Evolutionary conservation across 1,139 yeast genomes (phyloP).

Genomic region (Candida labiduridarum): DNA sequence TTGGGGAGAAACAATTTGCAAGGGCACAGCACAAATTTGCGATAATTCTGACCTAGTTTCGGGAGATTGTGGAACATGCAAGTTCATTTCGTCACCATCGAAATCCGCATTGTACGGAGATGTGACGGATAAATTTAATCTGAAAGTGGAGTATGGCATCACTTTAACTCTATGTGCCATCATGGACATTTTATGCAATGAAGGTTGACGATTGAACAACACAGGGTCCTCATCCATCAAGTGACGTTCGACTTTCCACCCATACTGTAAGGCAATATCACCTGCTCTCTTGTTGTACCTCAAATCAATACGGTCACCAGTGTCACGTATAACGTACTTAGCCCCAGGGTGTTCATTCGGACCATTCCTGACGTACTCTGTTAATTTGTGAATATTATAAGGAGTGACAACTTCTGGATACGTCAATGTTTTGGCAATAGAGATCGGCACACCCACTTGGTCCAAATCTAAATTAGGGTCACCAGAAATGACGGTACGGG

Average conservation of each 20-base stretch:
- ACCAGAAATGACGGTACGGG: constrained; percentile 99
- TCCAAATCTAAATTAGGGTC: constrained; percentile 97
- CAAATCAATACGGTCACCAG: constrained; percentile 97
- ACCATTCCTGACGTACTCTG: constrained; percentile 94
- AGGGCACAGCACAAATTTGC: constrained; percentile 94
- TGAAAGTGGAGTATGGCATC: constrained; percentile 97
- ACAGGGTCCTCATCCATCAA: constrained; percentile 97
- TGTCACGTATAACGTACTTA: constrained; percentile 94
- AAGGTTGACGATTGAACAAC: constrained; percentile 97
- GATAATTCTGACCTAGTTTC: constrained; percentile 96
- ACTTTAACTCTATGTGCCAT: constrained; percentile 99
- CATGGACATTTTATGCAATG: constrained; percentile 99
- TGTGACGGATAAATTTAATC: constrained; percentile 94
- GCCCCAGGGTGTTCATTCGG: constrained; percentile 99
- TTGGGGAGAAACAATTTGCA: constrained; percentile 97
- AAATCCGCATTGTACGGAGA: constrained; percentile 99
- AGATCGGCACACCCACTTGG: constrained; percentile 97
- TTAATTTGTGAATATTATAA: constrained; percentile 88
- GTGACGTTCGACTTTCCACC: constrained; percentile 99
- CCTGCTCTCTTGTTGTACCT: constrained; percentile 98
- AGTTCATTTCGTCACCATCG: constrained; percentile 99
- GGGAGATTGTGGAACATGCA: constrained; percentile 98
- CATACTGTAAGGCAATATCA: constrained; percentile 95
- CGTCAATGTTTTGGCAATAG: constrained; percentile 92
- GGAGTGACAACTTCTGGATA: constrained; percentile 99